Evolutionary conservation across 768 basidiomycete genomes (phyloP), one percentile per base, ranked within the genome.

Genomic region (Hydnomerulius pinastri): DNA sequence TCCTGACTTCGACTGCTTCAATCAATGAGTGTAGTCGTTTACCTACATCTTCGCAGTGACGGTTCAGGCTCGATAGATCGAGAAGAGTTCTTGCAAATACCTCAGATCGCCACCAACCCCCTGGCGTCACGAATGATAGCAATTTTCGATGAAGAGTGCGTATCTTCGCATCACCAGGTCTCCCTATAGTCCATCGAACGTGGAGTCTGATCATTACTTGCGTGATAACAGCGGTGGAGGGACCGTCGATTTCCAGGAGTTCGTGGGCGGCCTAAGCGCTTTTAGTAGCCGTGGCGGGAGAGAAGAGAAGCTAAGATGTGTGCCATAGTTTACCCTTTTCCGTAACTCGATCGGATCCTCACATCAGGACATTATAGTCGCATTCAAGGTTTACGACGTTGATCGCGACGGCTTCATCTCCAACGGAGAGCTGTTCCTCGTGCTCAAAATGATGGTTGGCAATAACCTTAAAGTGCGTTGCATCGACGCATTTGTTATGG

Each of bases 391-490:
- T 43, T 99, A 99, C 61, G 97, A 99, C 66, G 92, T 99, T 66
- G 97, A 99, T 68, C 81, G 97, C 44, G 97, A 99, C 64, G 94
- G 93, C 7, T 99, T 72, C 72, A 99, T 99, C 68, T 97, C 94
- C 11, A 99, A 99, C 64, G 97, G 97, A 48, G 97, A 99, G 71
- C 82, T 99, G 25, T 99, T 98, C 76, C 75, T 99, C 40, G 97
- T 99, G 32, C 76, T 99, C 57, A 99, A 99, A 80, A 98, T 98
- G 92, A 99, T 99, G 97, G 97, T 98, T 43, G 97, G 97, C 28
- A 98, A 90, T 70, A 99, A 99, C 71, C 76, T 99, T 62, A 99
- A 99, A 79, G 93, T 93, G 41, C 51, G 70, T 50, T 23, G 7
- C 30, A 13, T 10, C 13, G 4, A 13, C 5, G 25, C 40, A 12